phyloP scores from a whole-genome alignment of 371 early-diverging fungal species.

The Rhizopus sp. region DNA sequence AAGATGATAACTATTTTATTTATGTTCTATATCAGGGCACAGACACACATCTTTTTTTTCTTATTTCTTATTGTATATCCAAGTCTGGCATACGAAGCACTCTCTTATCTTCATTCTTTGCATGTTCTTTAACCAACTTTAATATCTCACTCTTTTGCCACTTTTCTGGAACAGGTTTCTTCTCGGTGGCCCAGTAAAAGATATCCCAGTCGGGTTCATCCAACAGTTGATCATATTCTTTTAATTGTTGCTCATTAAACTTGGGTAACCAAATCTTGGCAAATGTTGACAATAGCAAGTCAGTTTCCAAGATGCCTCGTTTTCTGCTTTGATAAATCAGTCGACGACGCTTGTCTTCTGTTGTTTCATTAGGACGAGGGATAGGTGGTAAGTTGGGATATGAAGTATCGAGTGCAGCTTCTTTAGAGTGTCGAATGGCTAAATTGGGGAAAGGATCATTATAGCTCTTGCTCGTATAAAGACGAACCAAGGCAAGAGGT shows the following conservation, averaged over 20 bases:
- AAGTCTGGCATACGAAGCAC: slow-evolving; percentile 80
- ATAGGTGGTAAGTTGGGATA: slow-evolving; percentile 66
- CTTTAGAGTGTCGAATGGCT: slow-evolving; percentile 47
- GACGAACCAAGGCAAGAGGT: not conserved
- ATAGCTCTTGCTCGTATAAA: not conserved
- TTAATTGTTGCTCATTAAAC: slow-evolving; percentile 62
- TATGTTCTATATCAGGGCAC: too few relatives aligned
- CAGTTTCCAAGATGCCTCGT: slow-evolving; percentile 94
- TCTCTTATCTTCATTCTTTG: slow-evolving; percentile 67
- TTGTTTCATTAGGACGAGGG: slow-evolving; percentile 63
- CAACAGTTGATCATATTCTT: slow-evolving; percentile 81
- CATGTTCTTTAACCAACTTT: slow-evolving; percentile 63
- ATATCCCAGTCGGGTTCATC: slow-evolving; percentile 97
- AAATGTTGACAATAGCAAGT: slow-evolving; percentile 90
- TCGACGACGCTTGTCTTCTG: slow-evolving; percentile 75
- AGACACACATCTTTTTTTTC: too few relatives aligned
- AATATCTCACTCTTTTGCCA: slow-evolving; percentile 59
- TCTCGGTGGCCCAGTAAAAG: slow-evolving; percentile 87
- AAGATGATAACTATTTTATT: not conserved
- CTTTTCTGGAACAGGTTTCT: slow-evolving; percentile 64
- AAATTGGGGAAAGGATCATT: slow-evolving; percentile 51
- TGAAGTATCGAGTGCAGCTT: slow-evolving; percentile 48
- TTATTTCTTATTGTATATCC: slow-evolving; percentile 20
- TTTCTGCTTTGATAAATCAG: slow-evolving; percentile 91
- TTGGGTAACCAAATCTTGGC: slow-evolving; percentile 62